These are phyloP conservation scores for Diphasiastrum complanatum DNA, from an alignment of 83 land plant genomes.

Conservation along the genomic window DNA sequence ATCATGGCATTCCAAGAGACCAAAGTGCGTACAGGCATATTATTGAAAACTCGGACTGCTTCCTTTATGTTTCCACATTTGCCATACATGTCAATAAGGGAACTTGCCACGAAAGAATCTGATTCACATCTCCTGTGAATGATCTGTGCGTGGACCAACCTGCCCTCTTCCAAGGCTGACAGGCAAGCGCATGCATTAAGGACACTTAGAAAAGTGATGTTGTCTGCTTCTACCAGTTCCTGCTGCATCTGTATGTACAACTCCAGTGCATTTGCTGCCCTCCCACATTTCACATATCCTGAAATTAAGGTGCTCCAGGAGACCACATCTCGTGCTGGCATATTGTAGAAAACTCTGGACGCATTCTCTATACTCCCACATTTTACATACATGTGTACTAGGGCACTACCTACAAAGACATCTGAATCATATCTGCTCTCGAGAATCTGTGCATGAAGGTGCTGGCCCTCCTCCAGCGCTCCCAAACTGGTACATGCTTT, in stretches of 20 bases:
- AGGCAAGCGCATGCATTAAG: constrained; percentile 23
- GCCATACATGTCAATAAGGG: constrained; percentile 27
- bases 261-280: constrained; percentile 16
- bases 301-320: constrained; percentile 34
- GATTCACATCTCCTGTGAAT: constrained; percentile 15
- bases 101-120: constrained; percentile 11
- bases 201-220: constrained; percentile 28
- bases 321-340: constrained; percentile 28
- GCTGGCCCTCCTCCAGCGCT: not conserved
- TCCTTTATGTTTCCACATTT: constrained; percentile 4
- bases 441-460: constrained; percentile 5
- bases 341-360: constrained; percentile 23
- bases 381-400: constrained; percentile 16
- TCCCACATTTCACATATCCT: constrained; percentile 24
- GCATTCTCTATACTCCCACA: constrained; percentile 17
- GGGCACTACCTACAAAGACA: not conserved
- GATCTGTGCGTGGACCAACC: constrained; percentile 25
- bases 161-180: constrained; percentile 14
- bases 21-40: constrained; percentile 24
- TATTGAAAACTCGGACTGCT: constrained; percentile 22
- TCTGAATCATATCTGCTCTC: not conserved
- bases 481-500: constrained; percentile 3
- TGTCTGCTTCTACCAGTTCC: constrained; percentile 28
- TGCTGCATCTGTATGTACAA: constrained; percentile 28
- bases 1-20: constrained; percentile 25